Percentiles rank a stretch among this genome's conserved stretches.
Evolutionary conservation across 2,329 filamentous ascomycete species (phyloP).

Genomic region (Sporothrix variecibatus): DNA sequence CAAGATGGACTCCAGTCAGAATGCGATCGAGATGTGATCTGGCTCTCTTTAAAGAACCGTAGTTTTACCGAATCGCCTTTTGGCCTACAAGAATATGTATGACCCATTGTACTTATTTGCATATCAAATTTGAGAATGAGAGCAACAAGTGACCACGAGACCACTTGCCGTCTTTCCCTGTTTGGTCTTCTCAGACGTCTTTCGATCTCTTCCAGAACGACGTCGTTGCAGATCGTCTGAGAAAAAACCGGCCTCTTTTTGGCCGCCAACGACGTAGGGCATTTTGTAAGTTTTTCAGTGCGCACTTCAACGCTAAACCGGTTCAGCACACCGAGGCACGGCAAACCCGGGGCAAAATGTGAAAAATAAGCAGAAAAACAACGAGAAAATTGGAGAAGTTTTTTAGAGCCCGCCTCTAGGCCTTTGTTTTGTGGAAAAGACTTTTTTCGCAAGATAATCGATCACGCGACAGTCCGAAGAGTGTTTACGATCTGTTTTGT

Average conservation of each 20-base stretch:
- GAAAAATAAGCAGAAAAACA: neutral
- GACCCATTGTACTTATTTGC: neutral
- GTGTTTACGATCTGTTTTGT: neutral
- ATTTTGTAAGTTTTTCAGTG: neutral
- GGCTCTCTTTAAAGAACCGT: neutral
- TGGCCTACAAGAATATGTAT: neutral
- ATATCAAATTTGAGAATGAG: neutral
- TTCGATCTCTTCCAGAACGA: neutral
- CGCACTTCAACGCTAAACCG: neutral
- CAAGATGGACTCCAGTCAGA: no score
- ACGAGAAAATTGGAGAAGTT: neutral
- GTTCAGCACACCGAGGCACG: slow-evolving; percentile 16
- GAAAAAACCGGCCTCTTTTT: neutral
- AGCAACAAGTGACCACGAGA: neutral
- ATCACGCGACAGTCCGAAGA: neutral
- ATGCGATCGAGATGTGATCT: neutral
- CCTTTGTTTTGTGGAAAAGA: neutral
- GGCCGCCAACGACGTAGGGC: neutral
- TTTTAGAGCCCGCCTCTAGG: neutral
- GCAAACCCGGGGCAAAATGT: slow-evolving; percentile 1
- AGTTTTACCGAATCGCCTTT: no score
- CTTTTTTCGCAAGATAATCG: neutral
- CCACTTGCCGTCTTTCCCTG: neutral
- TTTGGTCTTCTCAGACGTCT: neutral
- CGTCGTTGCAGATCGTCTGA: neutral